Evolutionary conservation across 2,329 filamentous ascomycete species (phyloP), one percentile per base, ranked within the genome.

Genomic region (Xylaria sp.): DNA sequence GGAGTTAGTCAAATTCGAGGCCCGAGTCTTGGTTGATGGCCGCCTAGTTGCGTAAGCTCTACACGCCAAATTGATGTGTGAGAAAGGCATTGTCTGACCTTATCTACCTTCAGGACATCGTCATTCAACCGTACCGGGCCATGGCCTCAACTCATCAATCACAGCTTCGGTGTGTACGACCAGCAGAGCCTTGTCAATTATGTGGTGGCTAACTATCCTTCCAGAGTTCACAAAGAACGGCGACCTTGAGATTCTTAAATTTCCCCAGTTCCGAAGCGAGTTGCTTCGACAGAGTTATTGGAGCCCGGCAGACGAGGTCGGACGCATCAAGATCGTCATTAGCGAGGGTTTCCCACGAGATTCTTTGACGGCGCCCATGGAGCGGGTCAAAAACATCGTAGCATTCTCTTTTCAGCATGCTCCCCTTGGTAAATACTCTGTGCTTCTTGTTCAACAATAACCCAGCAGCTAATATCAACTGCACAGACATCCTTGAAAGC

Each of bases 391-490:
- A 71, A 91, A 93, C 69, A 76, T 92, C 44, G 85, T 93, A 23
- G 85, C 85, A 13, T 95, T 96, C 75, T 89, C 92, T 1, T 96
- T 96, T 70, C 91, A 95, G 71, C 91, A 95, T 79, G 92, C 90
- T 33, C 92, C 92, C 1, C 77, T 90, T 56, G 83, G 92, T 94
- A 78, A 67, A 81, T 76, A 27, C 19, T 37, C n/a, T 1, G 7
- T 23, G 25, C 4, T 33, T 29, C 0, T 17, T 38, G 40, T 23
- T 53, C 7, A 37, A 63, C 52, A 44, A 33, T 2, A 4, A 2
- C 23, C 2, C 3, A 6, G 1, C 19, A 47, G 51, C 59, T 49
- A 3, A 62, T 29, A 31, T 21, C 43, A 62, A 65, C 19, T 68
- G 49, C 68, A 75, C 62, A 92, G 92, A 90, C 41, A 80, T 93